Evolutionary conservation across 371 early-diverging fungal species (phyloP).

Genomic region (Chytridium lagenaria): DNA sequence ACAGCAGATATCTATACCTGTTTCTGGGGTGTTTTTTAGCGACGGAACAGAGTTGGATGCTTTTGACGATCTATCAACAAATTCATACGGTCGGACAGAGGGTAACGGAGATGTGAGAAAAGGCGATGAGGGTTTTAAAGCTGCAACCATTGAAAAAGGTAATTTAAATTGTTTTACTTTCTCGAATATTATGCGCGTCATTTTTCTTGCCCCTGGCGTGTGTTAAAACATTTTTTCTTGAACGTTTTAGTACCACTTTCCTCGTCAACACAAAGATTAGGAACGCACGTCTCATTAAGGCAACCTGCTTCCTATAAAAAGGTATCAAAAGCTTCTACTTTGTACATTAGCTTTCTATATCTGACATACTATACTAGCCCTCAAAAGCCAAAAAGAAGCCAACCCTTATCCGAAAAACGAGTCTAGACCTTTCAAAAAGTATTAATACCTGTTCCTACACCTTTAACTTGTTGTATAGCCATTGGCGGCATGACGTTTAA

Average conservation of each 20-base stretch:
- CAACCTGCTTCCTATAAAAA: not conserved
- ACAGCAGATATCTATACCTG: conserved; percentile 15
- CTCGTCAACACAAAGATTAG: too few relatives aligned
- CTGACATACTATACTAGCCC: not conserved
- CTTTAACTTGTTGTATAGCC: too few relatives aligned
- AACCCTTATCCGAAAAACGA: conserved; percentile 48
- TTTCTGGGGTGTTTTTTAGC: conserved; percentile 29
- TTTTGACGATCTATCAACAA: conserved; percentile 45
- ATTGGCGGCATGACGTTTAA: conserved; percentile 58
- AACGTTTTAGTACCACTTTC: too few relatives aligned
- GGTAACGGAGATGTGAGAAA: too few relatives aligned
- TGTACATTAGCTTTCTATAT: not conserved
- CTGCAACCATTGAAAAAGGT: too few relatives aligned
- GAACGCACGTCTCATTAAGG: not conserved
- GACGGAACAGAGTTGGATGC: conserved; percentile 51
- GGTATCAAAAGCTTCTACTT: conserved; percentile 3
- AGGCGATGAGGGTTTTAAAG: too few relatives aligned
- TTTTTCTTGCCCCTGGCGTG: too few relatives aligned
- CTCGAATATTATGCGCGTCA: too few relatives aligned
- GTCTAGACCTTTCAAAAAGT: conserved; percentile 26
- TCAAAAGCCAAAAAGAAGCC: conserved; percentile 39
- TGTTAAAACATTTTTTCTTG: too few relatives aligned
- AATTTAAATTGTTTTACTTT: too few relatives aligned
- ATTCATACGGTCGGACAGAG: too few relatives aligned
- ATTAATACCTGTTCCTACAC: not conserved